These are phyloP conservation scores for Hemileccinum rubropunctum DNA, from an alignment of 768 basidiomycete species.

Conservation along the genomic window DNA sequence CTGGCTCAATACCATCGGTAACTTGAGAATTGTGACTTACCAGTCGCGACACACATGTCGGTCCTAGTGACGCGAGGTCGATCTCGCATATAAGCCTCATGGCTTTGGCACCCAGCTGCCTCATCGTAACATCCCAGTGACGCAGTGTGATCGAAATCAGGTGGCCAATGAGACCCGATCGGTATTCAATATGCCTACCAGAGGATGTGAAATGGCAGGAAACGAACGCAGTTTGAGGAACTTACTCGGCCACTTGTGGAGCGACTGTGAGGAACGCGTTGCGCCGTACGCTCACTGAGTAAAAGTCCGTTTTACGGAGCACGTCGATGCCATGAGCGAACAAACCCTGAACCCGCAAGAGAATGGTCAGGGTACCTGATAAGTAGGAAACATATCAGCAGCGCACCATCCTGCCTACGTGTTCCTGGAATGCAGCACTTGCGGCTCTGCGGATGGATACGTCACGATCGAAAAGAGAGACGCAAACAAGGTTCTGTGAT, in stretches of 20 bases:
- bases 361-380: slow-evolving; percentile 14
- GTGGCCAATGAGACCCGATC: slow-evolving; percentile 65
- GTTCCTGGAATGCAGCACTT: slow-evolving; percentile 97
- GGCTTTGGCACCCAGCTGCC: slow-evolving; percentile 74
- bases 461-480: slow-evolving; percentile 89
- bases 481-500: slow-evolving; percentile 69
- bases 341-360: slow-evolving; percentile 54
- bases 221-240: slow-evolving; percentile 15
- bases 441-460: slow-evolving; percentile 93
- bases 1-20: slow-evolving; percentile 10
- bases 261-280: slow-evolving; percentile 86
- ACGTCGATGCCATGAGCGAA: slow-evolving; percentile 96
- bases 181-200: slow-evolving; percentile 75
- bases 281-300: slow-evolving; percentile 81
- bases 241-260: slow-evolving; percentile 83
- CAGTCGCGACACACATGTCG: slow-evolving; percentile 45
- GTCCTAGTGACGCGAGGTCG: slow-evolving; percentile 54
- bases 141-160: slow-evolving; percentile 69
- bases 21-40: slow-evolving; percentile 41
- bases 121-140: slow-evolving; percentile 88
- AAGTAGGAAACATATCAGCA: not conserved
- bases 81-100: slow-evolving; percentile 63
- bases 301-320: slow-evolving; percentile 90
- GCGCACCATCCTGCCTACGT: slow-evolving; percentile 88
- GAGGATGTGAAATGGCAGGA: slow-evolving; percentile 7